Base-by-base conservation (phyloP, 2,329 filamentous ascomycete genomes). In the Fusarium domesticum region DNA sequence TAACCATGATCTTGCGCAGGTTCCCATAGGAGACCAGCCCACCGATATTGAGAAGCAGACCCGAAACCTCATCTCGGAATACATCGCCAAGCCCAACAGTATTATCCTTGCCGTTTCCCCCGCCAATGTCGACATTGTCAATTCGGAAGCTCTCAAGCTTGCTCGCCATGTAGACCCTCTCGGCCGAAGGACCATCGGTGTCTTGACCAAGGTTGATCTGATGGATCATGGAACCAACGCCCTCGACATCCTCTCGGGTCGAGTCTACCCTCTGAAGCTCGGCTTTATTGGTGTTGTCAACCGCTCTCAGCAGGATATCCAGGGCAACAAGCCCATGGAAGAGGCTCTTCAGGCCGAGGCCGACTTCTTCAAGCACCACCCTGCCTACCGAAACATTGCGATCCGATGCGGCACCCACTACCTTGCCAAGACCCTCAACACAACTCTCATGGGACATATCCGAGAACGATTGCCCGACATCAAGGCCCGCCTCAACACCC, bases 171-270 rank as follows among this genome's bases (percentile, higher is more conserved):
- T 98, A 42, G 93, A 98, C 68, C 87, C 93, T 2, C 84, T 96
- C 68, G 93, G 93, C 52, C 84, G 89, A 68, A 83, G 93, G 65
- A 98, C 93, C 16, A 97, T 98, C 63, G 93, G 93, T 62, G 92
- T 98, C 45, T 77, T 98, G 48, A 97, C 93, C 48, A 98, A 98
- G 72, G 76, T 98, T 53, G 93, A 98, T 66, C 74, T 98, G 45
- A 98, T 98, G 93, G 93, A 98, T 63, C 92, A 98, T 63, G 93
- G 93, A 51, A 98, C 93, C 45, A 97, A 98, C 63, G 93, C 93
- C 14, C 77, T 98, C 58, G 93, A 98, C 63, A 98, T 98, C 57
- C 78, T 98, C n/a, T 95, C 92, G 6, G 93, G 93, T 4, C 85
- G 93, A 18, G 93, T 98, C 3, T 98, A 98, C 67, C 93, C 93